Base-by-base conservation (phyloP, 2,329 filamentous ascomycete genomes). In the Metarhizium robertsii region DNA sequence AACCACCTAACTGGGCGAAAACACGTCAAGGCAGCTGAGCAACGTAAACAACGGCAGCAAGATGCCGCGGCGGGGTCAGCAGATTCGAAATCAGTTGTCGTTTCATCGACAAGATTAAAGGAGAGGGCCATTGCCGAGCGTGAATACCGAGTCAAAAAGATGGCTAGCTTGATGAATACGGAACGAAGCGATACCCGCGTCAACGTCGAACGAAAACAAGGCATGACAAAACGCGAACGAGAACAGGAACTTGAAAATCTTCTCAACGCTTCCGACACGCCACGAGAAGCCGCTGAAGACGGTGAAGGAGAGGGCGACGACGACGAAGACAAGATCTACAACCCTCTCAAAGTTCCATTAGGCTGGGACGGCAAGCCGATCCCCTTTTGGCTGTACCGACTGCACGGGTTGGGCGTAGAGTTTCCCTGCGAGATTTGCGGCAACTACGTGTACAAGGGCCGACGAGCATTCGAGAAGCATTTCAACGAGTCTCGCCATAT, bases 311-410 rank as follows among this genome's bases (percentile, higher is more conserved):
- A 90, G 0, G 88, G 87, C 1, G 83, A 85, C 3, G 85, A 90
- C 14, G 88, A 85, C 43, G 89, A 92, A 47, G 91, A 96, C 61
- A 92, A 86, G 67, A 88, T 97, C 57, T 96, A 97, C 78, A 99
- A 99, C 69, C 94, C 94, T 0, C 80, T 99, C 61, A 99, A 99
- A 68, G 79, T 99, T 2, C 94, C 94, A 0, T 79, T 99, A 7
- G 92, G 90, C 2, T 99, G 95, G 95, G 94, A 99, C 62, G 94
- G 95, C 63, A 99, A 99, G 68, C 94, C 95, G 0, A 99, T 99
- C 64, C 94, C 95, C 0, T 99, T 94, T 76, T 99, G 94, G 94
- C 80, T 99, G 16, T 99, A 97, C 78, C 94, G 96, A 63, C 79
- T 99, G 16, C 94, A 99, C 67, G 94, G 94, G 1, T 76, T 99